Conservation (phyloP, 2,329 filamentous ascomycete genomes). For the Ciborinia camelliae region DNA sequence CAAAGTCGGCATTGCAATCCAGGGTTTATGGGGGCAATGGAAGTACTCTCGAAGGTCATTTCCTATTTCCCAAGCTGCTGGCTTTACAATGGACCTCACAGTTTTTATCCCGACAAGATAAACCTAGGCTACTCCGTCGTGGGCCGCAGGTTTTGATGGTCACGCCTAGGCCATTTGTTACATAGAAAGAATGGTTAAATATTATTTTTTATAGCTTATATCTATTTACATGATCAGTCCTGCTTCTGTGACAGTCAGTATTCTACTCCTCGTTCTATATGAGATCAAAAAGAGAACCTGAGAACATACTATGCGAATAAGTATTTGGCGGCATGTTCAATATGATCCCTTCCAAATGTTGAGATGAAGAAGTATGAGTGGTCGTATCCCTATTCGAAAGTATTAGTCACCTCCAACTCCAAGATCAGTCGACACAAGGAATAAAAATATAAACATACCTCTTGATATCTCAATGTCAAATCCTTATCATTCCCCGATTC, state of each 20-base stretch:
- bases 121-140: too few species aligned
- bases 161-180: background rate
- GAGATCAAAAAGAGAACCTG: background rate
- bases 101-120: background rate
- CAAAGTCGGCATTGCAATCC: background rate
- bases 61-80: background rate
- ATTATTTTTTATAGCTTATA: slow-evolving; percentile 7
- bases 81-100: background rate
- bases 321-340: slow-evolving; percentile 21
- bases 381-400: slow-evolving; percentile 67
- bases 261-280: background rate
- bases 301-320: slow-evolving; percentile 22
- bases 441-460: slow-evolving; percentile 45
- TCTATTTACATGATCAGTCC: slow-evolving; percentile 2
- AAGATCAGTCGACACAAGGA: too few species aligned
- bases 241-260: slow-evolving; percentile 17
- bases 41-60: background rate
- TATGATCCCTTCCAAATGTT: slow-evolving; percentile 63
- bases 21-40: background rate
- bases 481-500: slow-evolving; percentile 67
- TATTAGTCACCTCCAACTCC: slow-evolving; percentile 18
- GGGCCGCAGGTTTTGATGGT: too few species aligned
- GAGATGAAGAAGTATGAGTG: slow-evolving; percentile 98
- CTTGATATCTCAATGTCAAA: slow-evolving; percentile 77
- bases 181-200: background rate